Evolutionary conservation across 2,329 filamentous ascomycete genomes (phyloP), one percentile per base, ranked within the genome.

Genomic region (Cadophora sp.): DNA sequence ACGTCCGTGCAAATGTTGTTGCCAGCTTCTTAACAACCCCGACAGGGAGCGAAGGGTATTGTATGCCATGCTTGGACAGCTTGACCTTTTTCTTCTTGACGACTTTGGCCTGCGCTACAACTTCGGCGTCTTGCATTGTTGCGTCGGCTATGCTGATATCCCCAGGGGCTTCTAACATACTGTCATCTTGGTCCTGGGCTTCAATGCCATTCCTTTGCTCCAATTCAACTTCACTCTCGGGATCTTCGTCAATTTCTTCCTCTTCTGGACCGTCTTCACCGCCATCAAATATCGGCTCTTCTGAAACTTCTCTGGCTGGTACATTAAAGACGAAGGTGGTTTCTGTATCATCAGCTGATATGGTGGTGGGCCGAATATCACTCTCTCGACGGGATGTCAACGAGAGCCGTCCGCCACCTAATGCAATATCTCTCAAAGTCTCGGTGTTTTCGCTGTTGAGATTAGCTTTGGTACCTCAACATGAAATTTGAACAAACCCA

Each of bases 11-110:
- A 74, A 93, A 92, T 1, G 86, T 90, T 41, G 89, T 89, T 8
- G 90, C 90, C 1, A 93, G 80, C 69, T 88, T 84, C 79, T 94
- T 95, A 60, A 97, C 88, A 22, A 94, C 87, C 0, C 87, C 84
- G 0, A 85, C 80, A 2, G 94, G 92, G 50, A 97, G 81, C 0
- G 90, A 89, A 0, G 92, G 91, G 71, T 94, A 94, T 68, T 90
- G 86, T 59, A 91, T 88, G 30, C 92, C 92, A 74, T 94, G 83
- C 59, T 85, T 85, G 0, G 93, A 96, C 18, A 87, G 73, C 69
- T 85, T 78, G 58, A 88, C 83, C 70, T 86, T 85, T 71, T 87
- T 82, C 71, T 82, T 85, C 14, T 73, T 72, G 20, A 74, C 71
- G 50, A 74, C 74, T 51, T 76, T 73, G 73, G 51, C 60, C 20